These are phyloP conservation scores for Xylariaceae sp. DNA, from an alignment of 2,329 filamentous ascomycete genomes.

Conservation along the genomic window DNA sequence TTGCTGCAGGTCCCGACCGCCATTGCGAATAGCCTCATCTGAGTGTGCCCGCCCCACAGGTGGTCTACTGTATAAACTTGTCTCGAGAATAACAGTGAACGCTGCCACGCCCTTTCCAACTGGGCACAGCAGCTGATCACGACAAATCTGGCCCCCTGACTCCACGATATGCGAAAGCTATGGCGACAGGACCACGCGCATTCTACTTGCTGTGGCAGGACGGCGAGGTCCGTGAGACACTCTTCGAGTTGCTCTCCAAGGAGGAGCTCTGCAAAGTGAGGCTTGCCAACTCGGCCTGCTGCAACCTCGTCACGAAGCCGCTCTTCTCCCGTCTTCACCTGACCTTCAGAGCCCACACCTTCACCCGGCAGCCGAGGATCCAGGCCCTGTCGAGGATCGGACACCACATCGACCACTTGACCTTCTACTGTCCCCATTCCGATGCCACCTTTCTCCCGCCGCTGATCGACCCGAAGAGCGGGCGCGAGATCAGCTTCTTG, in stretches of 20 bases:
- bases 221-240: slow-evolving; percentile 39
- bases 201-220: slow-evolving; percentile 51
- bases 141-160: slow-evolving; percentile 12
- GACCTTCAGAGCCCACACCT: slow-evolving; percentile 66
- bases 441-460: slow-evolving; percentile 76
- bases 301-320: slow-evolving; percentile 59
- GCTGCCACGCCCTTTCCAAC: neutral
- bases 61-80: neutral
- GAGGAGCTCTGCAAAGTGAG: slow-evolving; percentile 53
- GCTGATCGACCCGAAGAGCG: slow-evolving; percentile 69
- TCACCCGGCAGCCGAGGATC: slow-evolving; percentile 66
- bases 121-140: slow-evolving; percentile 7
- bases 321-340: slow-evolving; percentile 63
- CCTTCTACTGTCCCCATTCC: slow-evolving; percentile 69
- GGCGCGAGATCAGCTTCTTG: slow-evolving; percentile 70
- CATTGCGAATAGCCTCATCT: slow-evolving; percentile 25
- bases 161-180: slow-evolving; percentile 42
- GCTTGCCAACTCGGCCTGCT: slow-evolving; percentile 61
- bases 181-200: slow-evolving; percentile 41
- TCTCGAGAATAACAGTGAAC: neutral
- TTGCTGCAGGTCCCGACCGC: slow-evolving; percentile 16
- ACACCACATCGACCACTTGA: slow-evolving; percentile 68
- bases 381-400: slow-evolving; percentile 72
- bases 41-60: slow-evolving; percentile 12
- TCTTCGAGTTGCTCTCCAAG: slow-evolving; percentile 43